Percentiles rank a stretch among this genome's conserved stretches.
phyloP scores from a whole-genome alignment of 352 stramenopile genomes.

The Phytopythium boreale region DNA sequence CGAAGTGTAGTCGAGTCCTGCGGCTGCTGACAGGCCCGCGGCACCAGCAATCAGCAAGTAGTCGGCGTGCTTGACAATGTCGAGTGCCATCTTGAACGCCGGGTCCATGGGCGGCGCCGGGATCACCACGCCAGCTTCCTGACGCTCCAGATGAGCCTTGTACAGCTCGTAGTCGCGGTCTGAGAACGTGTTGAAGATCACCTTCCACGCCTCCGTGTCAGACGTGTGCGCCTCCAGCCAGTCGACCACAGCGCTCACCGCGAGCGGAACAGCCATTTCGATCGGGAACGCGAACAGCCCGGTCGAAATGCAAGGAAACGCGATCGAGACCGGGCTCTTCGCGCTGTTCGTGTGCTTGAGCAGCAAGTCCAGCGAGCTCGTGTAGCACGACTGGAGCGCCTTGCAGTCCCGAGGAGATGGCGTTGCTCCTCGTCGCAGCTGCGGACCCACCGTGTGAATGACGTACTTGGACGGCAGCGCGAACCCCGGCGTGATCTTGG shows the following conservation, averaged over 20 bases:
- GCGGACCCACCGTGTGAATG: constrained; percentile 60
- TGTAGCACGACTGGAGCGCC: constrained; percentile 49
- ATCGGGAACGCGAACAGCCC: constrained; percentile 67
- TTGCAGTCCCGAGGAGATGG: constrained; percentile 22
- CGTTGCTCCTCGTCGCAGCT: constrained; percentile 28
- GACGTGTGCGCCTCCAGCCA: constrained; percentile 45
- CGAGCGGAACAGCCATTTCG: constrained; percentile 43
- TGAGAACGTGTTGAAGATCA: constrained; percentile 76
- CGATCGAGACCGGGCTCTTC: constrained; percentile 25
- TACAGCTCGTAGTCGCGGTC: constrained; percentile 58
- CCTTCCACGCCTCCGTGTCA: constrained; percentile 30
- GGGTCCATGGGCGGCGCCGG: constrained; percentile 22
- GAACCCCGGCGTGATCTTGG: constrained; percentile 62
- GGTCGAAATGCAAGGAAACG: constrained; percentile 69
- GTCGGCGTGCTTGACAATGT: constrained; percentile 46
- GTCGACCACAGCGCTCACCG: constrained; percentile 36
- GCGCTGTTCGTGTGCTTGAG: constrained; percentile 18
- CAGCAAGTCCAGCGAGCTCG: constrained; percentile 39
- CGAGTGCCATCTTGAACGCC: constrained; percentile 21
- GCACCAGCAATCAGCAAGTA: constrained; percentile 58
- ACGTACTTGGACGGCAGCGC: constrained; percentile 45
- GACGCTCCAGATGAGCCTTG: constrained; percentile 22
- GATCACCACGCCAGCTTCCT: constrained; percentile 13
- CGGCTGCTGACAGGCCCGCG: constrained; percentile 62
- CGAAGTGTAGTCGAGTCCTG: constrained; percentile 74